Base-by-base conservation (phyloP, 495 filamentous ascomycete genomes). In the Hyaloscypha finlandica region DNA sequence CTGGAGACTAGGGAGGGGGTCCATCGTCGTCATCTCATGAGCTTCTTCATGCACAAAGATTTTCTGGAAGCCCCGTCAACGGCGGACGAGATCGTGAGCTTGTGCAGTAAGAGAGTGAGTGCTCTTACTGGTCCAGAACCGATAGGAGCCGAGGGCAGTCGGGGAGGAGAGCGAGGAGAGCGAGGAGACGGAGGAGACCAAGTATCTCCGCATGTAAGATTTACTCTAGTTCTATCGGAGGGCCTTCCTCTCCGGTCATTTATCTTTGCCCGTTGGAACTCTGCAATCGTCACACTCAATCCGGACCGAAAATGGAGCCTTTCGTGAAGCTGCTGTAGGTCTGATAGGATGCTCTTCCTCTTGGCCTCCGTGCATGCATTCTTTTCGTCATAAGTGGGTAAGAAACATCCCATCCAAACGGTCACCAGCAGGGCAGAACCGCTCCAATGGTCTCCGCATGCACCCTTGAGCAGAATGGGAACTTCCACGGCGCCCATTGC, bases 241-340 rank as follows among this genome's bases (percentile, higher is more conserved):
- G 53, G 16, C 20, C 22, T 56, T 56, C 53, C 30, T 25, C 53
- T 56, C 53, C 53, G 53, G 53, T 56, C 53, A 56, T 56, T 56
- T 56, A 4, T 56, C 8, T 56, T 25, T 56, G 5, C 25, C 53
- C 53, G 53, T 14, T 29, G 22, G 20, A 11, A 4, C 19, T 12
- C 30, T 56, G 33, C 31, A 37, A 59, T 35, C 33, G 35, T 32
- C 6, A 31, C 2, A 16, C 2, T 22, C 37, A 32, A 37, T 56
- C 11, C 37, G 67, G 67, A 33, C 67, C 67, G 67, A 69, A 45
- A 31, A 65, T 64, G 67, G 61, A 68, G 61, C 61, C 67, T 61
- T 64, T 54, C 37, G 16, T 3, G 32, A n/a, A 4, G 6, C 14
- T 48, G 52, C 59, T 64, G 35, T 6, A 9, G 25, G 39, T 66